These are phyloP conservation scores for Pseudogymnoascus sp. DNA, from an alignment of 2,329 filamentous ascomycete genomes.

Conservation along the genomic window DNA sequence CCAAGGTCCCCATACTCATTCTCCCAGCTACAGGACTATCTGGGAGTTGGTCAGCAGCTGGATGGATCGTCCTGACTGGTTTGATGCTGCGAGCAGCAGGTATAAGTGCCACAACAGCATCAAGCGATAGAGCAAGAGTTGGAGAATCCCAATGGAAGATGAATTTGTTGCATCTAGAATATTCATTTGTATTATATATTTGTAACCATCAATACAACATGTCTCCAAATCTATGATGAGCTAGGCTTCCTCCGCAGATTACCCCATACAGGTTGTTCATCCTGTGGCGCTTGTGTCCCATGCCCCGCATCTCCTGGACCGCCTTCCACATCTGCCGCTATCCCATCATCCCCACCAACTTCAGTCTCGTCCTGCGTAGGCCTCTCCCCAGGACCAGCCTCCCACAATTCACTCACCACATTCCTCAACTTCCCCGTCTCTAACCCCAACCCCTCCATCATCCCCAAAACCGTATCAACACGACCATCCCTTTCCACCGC, in stretches of 20 bases:
- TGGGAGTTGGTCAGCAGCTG: not conserved
- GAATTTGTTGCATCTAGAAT: not conserved
- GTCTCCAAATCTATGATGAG: not conserved
- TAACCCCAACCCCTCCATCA: slow-evolving; percentile 2
- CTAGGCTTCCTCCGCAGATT: slow-evolving; percentile 5
- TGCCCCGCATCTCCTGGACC: not conserved
- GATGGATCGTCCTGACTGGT: no score
- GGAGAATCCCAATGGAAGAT: not conserved
- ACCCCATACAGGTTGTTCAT: not conserved
- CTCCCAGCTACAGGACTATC: not conserved
- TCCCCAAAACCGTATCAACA: slow-evolving; percentile 13
- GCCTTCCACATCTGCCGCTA: not conserved
- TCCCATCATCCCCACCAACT: not conserved
- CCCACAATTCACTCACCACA: not conserved
- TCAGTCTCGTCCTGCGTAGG: slow-evolving; percentile 2
- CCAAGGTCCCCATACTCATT: not conserved
- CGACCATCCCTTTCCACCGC: slow-evolving; percentile 26
- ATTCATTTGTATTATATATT: not conserved
- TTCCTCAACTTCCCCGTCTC: slow-evolving; percentile 4
- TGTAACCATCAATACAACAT: not conserved
- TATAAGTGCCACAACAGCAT: not conserved
- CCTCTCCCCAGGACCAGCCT: slow-evolving; percentile 11
- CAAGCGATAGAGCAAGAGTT: not conserved
- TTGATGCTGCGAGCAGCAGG: not conserved
- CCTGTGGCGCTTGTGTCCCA: not conserved